A percentile compares a stretch with the other conserved stretches of the same genome.
These are phyloP conservation scores for Paratinospora sagittata DNA, from an alignment of 164 flowering plant genomes.

Conservation along the genomic window DNA sequence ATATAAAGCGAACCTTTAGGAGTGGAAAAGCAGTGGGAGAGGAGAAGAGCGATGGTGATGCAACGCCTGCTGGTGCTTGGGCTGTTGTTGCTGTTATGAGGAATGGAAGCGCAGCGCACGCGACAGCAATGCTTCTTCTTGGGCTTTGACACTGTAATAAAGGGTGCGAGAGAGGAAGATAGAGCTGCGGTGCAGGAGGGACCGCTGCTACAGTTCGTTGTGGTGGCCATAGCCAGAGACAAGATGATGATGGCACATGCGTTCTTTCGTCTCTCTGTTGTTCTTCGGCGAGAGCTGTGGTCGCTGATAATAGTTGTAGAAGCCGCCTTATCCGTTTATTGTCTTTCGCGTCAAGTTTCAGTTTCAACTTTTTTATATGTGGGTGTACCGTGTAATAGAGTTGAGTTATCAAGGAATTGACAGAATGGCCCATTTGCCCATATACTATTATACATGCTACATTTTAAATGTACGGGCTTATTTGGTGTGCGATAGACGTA, in stretches of 20 bases:
- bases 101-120: too few species aligned
- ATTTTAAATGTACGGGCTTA: too few species aligned
- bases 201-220: constrained; percentile 23
- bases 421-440: too few species aligned
- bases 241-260: not conserved
- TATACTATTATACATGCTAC: too few species aligned
- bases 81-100: too few species aligned
- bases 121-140: too few species aligned
- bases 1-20: constrained; percentile 46
- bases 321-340: not conserved
- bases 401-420: too few species aligned
- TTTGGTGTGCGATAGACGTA: too few species aligned
- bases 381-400: too few species aligned
- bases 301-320: not conserved
- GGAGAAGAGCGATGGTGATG: constrained; percentile 37
- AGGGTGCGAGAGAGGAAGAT: not conserved
- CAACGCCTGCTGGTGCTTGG: constrained; percentile 40
- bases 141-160: too few species aligned
- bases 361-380: too few species aligned
- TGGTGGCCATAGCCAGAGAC: constrained; percentile 23
- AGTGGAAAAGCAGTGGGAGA: constrained; percentile 25
- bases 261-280: not conserved
- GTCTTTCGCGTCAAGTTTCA: too few species aligned
- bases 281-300: not conserved
- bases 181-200: constrained; percentile 6